These are phyloP conservation scores for Sarcocystis neurona DNA, from an alignment of 169 alveolate species.

Conservation along the genomic window DNA sequence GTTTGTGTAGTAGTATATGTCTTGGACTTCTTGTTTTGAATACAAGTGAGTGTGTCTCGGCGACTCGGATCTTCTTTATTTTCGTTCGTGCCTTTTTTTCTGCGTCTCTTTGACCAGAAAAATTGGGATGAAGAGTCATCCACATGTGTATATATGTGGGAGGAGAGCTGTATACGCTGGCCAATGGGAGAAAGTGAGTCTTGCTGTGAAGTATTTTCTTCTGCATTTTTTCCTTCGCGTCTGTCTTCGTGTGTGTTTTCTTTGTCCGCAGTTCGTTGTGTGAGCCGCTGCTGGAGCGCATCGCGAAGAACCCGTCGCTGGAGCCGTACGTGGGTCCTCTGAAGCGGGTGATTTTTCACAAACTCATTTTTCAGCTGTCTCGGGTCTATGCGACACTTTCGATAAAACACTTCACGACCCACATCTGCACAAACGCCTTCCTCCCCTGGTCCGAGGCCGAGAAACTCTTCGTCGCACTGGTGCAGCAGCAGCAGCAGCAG, in stretches of 20 bases:
- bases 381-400: constrained; percentile 83
- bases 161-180: no score
- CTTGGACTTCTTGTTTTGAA: no score
- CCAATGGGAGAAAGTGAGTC: no score
- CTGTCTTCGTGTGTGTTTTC: neutral
- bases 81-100: no score
- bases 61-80: no score
- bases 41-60: no score
- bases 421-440: constrained; percentile 84
- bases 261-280: constrained; percentile 30
- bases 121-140: no score
- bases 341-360: constrained; percentile 84
- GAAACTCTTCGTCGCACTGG: constrained; percentile 39
- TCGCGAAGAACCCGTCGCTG: constrained; percentile 57
- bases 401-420: constrained; percentile 80
- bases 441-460: constrained; percentile 84
- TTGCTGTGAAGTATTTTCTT: no score
- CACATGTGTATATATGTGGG: no score
- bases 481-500: constrained; percentile 14
- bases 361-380: constrained; percentile 79
- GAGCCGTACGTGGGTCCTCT: constrained; percentile 76
- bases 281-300: constrained; percentile 35
- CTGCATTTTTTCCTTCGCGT: neutral
- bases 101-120: no score
- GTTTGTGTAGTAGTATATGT: no score